Conservation (phyloP, 805 yeast species). For the Starmerella etchellsii region DNA sequence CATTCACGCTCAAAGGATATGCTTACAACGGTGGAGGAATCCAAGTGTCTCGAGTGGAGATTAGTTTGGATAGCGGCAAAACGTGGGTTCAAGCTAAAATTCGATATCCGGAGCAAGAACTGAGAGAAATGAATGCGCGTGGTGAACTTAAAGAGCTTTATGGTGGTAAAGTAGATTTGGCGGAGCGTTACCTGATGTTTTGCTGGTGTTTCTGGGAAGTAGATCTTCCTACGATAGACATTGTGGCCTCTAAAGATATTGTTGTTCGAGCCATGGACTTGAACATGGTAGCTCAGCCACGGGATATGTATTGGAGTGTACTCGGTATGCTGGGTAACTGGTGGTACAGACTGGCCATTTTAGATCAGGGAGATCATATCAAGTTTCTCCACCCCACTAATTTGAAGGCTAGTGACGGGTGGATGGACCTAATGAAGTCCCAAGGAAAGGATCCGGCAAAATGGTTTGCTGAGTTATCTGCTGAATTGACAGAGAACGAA, state of each 20-base stretch:
- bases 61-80: constrained; percentile 27
- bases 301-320: constrained; percentile 31
- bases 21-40: constrained; percentile 31
- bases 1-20: constrained; percentile 25
- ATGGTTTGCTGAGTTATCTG: not conserved
- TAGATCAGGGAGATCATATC: constrained; percentile 19
- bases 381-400: constrained; percentile 21
- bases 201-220: constrained; percentile 31
- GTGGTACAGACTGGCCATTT: constrained; percentile 28
- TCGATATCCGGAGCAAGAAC: constrained; percentile 28
- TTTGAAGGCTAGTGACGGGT: constrained; percentile 21
- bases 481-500: not conserved
- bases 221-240: constrained; percentile 19
- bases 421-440: constrained; percentile 30
- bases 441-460: constrained; percentile 2
- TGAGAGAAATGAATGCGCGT: constrained; percentile 21
- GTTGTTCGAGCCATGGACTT: constrained; percentile 30
- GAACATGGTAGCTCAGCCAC: constrained; percentile 29
- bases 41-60: constrained; percentile 27
- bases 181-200: constrained; percentile 26
- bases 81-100: constrained; percentile 26
- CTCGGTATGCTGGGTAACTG: constrained; percentile 30
- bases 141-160: constrained; percentile 24
- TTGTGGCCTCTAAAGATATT: constrained; percentile 24
- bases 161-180: constrained; percentile 29